phyloP scores from a whole-genome alignment of 345 rosid genomes.

The Trapa incisa region DNA sequence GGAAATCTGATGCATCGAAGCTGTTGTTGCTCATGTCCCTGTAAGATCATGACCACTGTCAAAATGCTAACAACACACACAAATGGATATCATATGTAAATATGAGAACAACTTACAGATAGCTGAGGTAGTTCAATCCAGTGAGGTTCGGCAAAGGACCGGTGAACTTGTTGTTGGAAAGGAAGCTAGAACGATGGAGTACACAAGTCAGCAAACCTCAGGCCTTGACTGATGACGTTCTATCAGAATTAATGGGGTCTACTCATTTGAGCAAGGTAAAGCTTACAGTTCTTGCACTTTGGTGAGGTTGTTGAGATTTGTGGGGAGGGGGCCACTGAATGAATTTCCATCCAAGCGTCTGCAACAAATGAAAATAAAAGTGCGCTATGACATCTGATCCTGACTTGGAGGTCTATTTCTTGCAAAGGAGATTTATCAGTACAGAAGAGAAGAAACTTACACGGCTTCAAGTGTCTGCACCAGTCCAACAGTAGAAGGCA shows the following conservation, averaged over 20 bases:
- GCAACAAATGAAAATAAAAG: conserved; percentile 12
- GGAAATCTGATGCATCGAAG: conserved; percentile 35
- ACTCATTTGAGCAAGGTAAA: conserved; percentile 30
- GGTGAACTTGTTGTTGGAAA: conserved; percentile 53
- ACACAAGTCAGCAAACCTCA: not conserved
- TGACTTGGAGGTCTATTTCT: not conserved
- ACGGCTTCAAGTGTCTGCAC: conserved; percentile 45
- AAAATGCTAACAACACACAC: not conserved
- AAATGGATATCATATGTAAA: not conserved
- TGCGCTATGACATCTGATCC: not conserved
- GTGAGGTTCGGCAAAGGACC: conserved; percentile 59
- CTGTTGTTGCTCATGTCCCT: conserved; percentile 82
- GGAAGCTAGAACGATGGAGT: conserved; percentile 28
- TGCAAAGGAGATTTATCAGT: no score
- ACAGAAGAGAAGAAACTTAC: conserved; percentile 34
- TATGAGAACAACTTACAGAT: conserved; percentile 40
- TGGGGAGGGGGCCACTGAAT: conserved; percentile 41
- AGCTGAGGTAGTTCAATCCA: conserved; percentile 35
- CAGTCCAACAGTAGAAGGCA: conserved; percentile 55
- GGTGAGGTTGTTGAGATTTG: conserved; percentile 45
- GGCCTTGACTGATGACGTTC: not conserved
- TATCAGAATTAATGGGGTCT: not conserved
- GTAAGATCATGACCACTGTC: conserved; percentile 11
- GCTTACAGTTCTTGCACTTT: conserved; percentile 56
- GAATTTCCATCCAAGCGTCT: conserved; percentile 72